phyloP scores from a whole-genome alignment of 2,329 filamentous ascomycete genomes.

The Thelonectria blattea region DNA sequence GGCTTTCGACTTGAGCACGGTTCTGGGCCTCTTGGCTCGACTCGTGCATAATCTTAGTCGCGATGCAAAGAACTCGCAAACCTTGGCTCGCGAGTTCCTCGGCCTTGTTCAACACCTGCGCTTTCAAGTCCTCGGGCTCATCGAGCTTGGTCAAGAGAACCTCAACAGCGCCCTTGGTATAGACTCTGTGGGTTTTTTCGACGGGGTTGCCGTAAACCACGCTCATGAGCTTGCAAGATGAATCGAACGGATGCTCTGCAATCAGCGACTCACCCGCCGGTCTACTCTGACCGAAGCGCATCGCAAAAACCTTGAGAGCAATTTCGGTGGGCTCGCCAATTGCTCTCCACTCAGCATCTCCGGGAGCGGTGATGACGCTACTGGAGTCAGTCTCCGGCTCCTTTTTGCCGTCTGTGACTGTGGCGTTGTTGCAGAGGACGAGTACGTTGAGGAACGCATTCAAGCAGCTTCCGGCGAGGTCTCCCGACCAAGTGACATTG shows the following conservation, averaged over 20 bases:
- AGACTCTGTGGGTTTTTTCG: slow-evolving; percentile 50
- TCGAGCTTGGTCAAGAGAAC: slow-evolving; percentile 60
- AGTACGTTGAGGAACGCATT: slow-evolving; percentile 59
- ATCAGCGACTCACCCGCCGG: slow-evolving; percentile 54
- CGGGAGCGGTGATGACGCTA: slow-evolving; percentile 53
- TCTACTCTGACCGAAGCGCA: slow-evolving; percentile 66
- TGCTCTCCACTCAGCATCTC: slow-evolving; percentile 59
- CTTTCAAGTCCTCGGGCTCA: slow-evolving; percentile 54
- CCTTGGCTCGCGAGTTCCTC: slow-evolving; percentile 66
- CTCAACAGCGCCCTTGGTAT: slow-evolving; percentile 65
- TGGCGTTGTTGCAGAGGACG: slow-evolving; percentile 67
- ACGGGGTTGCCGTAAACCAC: slow-evolving; percentile 61
- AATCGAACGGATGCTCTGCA: slow-evolving; percentile 76
- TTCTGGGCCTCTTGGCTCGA: slow-evolving; percentile 48
- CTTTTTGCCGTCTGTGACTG: slow-evolving; percentile 55
- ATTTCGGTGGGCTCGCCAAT: slow-evolving; percentile 75
- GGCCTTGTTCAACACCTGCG: slow-evolving; percentile 54
- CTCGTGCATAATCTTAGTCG: slow-evolving; percentile 53
- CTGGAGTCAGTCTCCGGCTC: slow-evolving; percentile 54
- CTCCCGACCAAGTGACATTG: slow-evolving; percentile 52
- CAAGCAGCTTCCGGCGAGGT: slow-evolving; percentile 49
- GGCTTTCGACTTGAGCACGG: slow-evolving; percentile 60
- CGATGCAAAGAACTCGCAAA: slow-evolving; percentile 72
- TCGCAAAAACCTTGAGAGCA: slow-evolving; percentile 74
- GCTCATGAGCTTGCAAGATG: slow-evolving; percentile 76